phyloP scores from a whole-genome alignment of 2,329 filamentous ascomycete species.

The Beauveria brongniartii region DNA sequence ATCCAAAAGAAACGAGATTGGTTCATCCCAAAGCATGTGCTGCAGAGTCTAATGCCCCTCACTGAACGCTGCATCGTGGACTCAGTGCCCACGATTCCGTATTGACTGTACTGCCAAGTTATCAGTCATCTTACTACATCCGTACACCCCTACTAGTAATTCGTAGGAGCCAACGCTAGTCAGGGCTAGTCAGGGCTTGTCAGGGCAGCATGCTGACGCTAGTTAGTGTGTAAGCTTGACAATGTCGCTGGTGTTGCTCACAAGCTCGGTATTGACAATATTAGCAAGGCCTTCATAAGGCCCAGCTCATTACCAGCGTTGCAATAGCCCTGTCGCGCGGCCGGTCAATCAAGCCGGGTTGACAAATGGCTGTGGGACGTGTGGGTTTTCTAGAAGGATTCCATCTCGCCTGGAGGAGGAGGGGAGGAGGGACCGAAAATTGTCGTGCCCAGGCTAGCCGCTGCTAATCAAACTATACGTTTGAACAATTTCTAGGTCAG shows the following conservation, averaged over 20 bases:
- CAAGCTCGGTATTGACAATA: not conserved
- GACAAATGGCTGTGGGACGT: conserved; percentile 3
- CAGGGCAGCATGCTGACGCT: conserved; percentile 2
- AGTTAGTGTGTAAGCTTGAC: conserved; percentile 3
- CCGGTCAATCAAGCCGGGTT: not conserved
- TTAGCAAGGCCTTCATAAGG: not conserved
- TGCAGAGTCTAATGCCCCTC: no score
- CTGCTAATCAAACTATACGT: conserved; percentile 4
- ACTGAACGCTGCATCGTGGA: no score
- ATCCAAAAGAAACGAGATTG: no score
- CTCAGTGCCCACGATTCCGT: not conserved
- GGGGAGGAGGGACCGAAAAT: not conserved
- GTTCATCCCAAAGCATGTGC: no score
- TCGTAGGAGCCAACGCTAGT: not conserved
- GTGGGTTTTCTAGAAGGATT: conserved; percentile 6
- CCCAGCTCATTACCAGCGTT: not conserved
- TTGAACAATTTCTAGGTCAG: not conserved
- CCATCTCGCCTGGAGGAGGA: not conserved
- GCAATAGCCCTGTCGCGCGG: not conserved
- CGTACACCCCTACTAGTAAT: conserved; percentile 4
- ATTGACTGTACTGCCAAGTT: not conserved
- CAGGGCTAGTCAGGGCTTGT: conserved; percentile 4
- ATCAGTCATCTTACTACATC: conserved; percentile 1
- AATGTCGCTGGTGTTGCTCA: not conserved
- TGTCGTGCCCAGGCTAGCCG: not conserved